Conservation (phyloP, 2,329 filamentous ascomycete genomes). For the Apiospora pterosperma region DNA sequence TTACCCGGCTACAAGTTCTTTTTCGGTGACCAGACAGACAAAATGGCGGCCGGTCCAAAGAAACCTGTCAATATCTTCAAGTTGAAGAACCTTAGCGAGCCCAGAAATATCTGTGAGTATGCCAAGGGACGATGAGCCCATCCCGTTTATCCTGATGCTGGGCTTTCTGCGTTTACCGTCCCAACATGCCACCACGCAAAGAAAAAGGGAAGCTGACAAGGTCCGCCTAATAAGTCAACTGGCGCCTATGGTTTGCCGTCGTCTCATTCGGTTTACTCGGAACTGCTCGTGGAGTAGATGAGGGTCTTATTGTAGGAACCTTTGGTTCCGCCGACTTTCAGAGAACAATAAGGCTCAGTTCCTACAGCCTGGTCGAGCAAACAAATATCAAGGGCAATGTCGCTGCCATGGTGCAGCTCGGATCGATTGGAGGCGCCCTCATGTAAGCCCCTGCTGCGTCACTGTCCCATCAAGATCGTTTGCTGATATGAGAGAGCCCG, state of each 20-base stretch:
- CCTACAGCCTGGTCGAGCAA: conserved; percentile 48
- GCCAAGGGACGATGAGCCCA: not conserved
- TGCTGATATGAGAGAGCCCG: not conserved
- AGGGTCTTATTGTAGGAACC: conserved; percentile 72
- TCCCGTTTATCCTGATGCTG: not conserved
- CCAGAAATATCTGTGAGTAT: conserved; percentile 55
- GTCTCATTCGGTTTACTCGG: conserved; percentile 72
- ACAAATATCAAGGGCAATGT: conserved; percentile 74
- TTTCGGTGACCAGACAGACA: not conserved
- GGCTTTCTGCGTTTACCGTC: not conserved
- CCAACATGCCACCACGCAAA: not conserved
- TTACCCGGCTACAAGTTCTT: not conserved
- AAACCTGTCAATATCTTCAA: conserved; percentile 56
- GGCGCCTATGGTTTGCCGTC: conserved; percentile 75
- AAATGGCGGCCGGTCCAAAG: conserved; percentile 28
- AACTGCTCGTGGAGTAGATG: conserved; percentile 74
- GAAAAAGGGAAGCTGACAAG: not conserved
- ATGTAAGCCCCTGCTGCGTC: conserved; percentile 36
- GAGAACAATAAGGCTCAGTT: conserved; percentile 51
- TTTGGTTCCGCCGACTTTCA: conserved; percentile 66
- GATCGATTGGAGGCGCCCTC: conserved; percentile 68
- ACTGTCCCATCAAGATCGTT: not conserved
- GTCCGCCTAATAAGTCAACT: conserved; percentile 50
- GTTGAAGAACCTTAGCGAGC: conserved; percentile 61
- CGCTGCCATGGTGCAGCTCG: conserved; percentile 78